Percentiles rank a stretch among this genome's conserved stretches.
Evolutionary conservation across 2,329 filamentous ascomycete genomes (phyloP).

Genomic region (Amesomyces nigricolor): DNA sequence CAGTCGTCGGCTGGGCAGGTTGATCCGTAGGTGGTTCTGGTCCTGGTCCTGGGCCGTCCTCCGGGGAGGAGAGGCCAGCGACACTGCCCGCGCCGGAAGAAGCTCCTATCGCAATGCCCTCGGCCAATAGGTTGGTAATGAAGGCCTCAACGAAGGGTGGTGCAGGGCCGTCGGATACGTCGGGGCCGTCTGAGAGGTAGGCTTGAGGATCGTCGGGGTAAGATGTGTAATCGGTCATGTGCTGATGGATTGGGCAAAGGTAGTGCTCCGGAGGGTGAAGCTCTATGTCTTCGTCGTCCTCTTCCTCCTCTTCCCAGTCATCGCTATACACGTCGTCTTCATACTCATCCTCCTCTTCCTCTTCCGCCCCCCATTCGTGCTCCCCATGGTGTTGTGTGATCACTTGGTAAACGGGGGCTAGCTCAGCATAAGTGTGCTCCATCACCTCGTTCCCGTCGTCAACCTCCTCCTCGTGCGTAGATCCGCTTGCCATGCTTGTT

Average conservation of each 20-base stretch:
- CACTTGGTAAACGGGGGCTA: slow-evolving; percentile 8
- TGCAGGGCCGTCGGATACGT: slow-evolving; percentile 25
- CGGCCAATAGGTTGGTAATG: slow-evolving; percentile 20
- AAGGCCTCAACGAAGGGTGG: slow-evolving; percentile 22
- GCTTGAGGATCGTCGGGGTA: not conserved
- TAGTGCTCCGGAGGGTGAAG: slow-evolving; percentile 4
- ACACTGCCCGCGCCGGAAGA: slow-evolving; percentile 9
- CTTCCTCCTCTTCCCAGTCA: not conserved
- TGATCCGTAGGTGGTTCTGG: not conserved
- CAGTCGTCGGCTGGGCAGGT: no score
- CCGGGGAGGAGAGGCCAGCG: not conserved
- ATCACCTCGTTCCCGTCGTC: slow-evolving; percentile 10
- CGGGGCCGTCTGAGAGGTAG: slow-evolving; percentile 24
- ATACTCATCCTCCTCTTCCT: not conserved
- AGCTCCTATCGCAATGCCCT: slow-evolving; percentile 23
- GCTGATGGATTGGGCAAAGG: slow-evolving; percentile 1
- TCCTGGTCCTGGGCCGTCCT: not conserved
- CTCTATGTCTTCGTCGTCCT: not conserved
- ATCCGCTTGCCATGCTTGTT: not conserved
- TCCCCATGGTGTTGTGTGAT: not conserved
- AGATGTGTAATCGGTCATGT: not conserved
- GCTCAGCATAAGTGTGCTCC: slow-evolving; percentile 10
- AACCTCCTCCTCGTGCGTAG: not conserved
- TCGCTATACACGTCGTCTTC: not conserved
- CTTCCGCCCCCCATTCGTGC: slow-evolving; percentile 1